phyloP scores from a whole-genome alignment of 139 green algal species.

The Chlorella vulgaris region DNA sequence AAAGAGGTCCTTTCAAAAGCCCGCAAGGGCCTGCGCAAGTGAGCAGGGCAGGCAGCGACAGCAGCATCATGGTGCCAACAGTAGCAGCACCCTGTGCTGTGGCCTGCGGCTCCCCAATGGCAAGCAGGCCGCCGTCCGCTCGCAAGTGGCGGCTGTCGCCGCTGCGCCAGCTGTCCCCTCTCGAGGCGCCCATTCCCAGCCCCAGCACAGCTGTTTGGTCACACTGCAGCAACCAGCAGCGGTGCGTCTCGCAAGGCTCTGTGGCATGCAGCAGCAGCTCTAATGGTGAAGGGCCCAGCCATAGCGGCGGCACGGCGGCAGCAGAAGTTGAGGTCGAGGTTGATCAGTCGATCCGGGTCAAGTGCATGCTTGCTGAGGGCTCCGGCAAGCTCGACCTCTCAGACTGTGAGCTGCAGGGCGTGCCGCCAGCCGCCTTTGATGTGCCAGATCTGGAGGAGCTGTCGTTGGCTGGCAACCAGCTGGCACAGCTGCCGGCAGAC shows the following conservation, averaged over 20 bases:
- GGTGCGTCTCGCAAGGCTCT: no score
- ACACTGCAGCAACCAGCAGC: not conserved
- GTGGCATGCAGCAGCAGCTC: not conserved
- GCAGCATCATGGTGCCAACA: not conserved
- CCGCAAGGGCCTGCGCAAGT: conserved; percentile 13
- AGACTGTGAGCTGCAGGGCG: conserved; percentile 53
- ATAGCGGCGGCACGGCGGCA: not conserved
- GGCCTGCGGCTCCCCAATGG: no score
- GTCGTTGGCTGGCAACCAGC: conserved; percentile 68
- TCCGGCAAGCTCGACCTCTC: conserved; percentile 75
- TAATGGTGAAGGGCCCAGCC: not conserved
- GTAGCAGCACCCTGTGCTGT: not conserved
- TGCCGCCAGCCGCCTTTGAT: conserved; percentile 60
- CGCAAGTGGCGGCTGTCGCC: not conserved
- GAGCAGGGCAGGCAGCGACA: not conserved
- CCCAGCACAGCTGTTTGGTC: not conserved
- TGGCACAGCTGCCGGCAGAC: conserved; percentile 48
- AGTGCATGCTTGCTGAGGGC: conserved; percentile 47
- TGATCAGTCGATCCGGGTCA: conserved; percentile 32
- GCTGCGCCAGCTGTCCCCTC: not conserved
- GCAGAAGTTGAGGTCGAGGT: not conserved
- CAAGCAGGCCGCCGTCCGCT: not conserved
- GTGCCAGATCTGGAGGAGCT: conserved; percentile 65
- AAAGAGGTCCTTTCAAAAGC: conserved; percentile 32
- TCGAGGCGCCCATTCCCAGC: no score